These are phyloP conservation scores for Colletotrichum plurivorum DNA, from an alignment of 2,329 filamentous ascomycete genomes.

Conservation along the genomic window DNA sequence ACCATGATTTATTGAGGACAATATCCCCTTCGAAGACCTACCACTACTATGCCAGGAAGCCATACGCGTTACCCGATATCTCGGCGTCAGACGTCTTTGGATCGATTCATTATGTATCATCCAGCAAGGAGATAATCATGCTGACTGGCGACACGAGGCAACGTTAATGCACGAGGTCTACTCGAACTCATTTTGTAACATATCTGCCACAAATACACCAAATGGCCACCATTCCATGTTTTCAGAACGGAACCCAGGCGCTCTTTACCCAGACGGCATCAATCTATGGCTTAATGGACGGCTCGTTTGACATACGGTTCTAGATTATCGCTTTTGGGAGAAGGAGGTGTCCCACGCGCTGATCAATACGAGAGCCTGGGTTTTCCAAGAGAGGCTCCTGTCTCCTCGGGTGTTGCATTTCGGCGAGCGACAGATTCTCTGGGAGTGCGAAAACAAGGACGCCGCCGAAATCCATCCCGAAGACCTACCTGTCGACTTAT, in stretches of 20 bases:
- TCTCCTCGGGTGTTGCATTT: conserved; percentile 22
- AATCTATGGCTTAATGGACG: background rate
- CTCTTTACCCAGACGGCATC: background rate
- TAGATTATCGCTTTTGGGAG: background rate
- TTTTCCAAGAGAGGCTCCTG: conserved; percentile 20
- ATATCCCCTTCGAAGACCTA: background rate
- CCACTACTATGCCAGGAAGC: conserved; percentile 29
- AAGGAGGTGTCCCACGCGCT: background rate
- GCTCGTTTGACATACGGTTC: background rate
- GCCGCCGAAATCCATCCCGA: conserved; percentile 9
- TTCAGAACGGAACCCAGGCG: background rate
- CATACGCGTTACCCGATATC: background rate
- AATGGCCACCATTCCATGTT: conserved; percentile 28
- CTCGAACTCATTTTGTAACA: conserved; percentile 42
- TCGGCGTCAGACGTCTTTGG: conserved; percentile 33
- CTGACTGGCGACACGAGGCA: conserved; percentile 42
- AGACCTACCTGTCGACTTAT: too few relatives aligned
- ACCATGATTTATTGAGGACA: background rate
- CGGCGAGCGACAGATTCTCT: conserved; percentile 6
- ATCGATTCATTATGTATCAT: conserved; percentile 40
- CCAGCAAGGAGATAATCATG: conserved; percentile 31
- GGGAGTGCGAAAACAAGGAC: conserved; percentile 5
- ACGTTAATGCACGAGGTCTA: conserved; percentile 42
- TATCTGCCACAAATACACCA: conserved; percentile 39
- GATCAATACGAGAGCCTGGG: conserved; percentile 26